A percentile compares a stretch with the other conserved stretches of the same genome.
Conservation (phyloP, 176 grass and related monocot genomes). For the Carex cristatella region DNA sequence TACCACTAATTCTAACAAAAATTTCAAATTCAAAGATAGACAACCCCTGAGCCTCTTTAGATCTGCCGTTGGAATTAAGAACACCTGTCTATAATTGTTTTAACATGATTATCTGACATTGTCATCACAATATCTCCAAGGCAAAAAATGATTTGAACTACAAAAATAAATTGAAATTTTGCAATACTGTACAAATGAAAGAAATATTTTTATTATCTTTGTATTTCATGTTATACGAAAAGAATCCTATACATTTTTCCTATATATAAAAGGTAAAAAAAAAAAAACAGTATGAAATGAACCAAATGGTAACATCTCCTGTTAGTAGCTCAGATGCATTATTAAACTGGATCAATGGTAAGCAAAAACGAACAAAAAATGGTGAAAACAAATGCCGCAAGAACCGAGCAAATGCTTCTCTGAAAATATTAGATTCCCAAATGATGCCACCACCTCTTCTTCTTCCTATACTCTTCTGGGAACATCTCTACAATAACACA, state of each 20-base stretch:
- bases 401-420: neutral
- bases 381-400: neutral
- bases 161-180: neutral
- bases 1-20: too few species aligned
- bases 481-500: too few species aligned
- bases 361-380: neutral
- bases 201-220: neutral
- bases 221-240: neutral
- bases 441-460: slow-evolving; percentile 71
- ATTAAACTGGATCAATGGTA: neutral
- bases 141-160: too few species aligned
- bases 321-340: slow-evolving; percentile 4
- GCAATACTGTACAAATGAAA: neutral
- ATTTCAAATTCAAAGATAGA: too few species aligned
- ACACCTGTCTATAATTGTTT: too few species aligned
- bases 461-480: slow-evolving; percentile 12
- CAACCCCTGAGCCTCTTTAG: too few species aligned
- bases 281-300: neutral
- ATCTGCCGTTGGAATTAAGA: too few species aligned
- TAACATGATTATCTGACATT: too few species aligned
- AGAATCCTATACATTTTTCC: neutral
- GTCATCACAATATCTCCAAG: too few species aligned
- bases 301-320: neutral
- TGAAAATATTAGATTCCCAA: neutral
- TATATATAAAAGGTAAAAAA: neutral